Evolutionary conservation across 225 moss, liverwort and hornwort species (phyloP).

Genomic region (Bryoerythrophyllum caledonicum): DNA sequence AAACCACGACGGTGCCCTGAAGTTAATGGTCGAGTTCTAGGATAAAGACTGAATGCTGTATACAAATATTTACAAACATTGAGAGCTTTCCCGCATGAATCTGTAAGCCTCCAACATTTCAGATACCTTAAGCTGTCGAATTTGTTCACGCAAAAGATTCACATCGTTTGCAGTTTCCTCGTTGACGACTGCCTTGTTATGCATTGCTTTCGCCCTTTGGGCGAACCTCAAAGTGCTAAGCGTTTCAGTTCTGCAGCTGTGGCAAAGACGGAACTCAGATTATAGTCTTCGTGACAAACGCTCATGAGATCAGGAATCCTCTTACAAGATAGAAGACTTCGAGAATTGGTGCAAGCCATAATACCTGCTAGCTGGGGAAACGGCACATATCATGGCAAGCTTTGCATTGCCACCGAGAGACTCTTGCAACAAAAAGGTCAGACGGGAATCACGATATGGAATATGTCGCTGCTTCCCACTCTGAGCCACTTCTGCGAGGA

Average conservation of each 20-base stretch:
- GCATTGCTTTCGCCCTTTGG: slow-evolving; percentile 85
- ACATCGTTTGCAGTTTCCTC: slow-evolving; percentile 81
- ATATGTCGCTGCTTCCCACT: slow-evolving; percentile 79
- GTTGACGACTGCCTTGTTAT: slow-evolving; percentile 88
- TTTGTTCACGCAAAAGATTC: slow-evolving; percentile 81
- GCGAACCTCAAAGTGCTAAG: slow-evolving; percentile 85
- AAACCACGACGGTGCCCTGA: background rate
- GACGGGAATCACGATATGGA: slow-evolving; percentile 83
- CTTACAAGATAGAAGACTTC: background rate
- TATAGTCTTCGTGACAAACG: background rate
- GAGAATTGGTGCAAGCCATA: too few species aligned
- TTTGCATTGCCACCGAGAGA: slow-evolving; percentile 92
- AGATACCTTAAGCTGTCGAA: slow-evolving; percentile 76
- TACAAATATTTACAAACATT: too few species aligned
- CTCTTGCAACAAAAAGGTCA: slow-evolving; percentile 85
- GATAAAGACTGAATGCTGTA: background rate
- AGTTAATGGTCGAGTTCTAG: background rate
- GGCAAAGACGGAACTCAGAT: background rate
- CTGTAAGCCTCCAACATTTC: background rate
- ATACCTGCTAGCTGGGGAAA: slow-evolving; percentile 93
- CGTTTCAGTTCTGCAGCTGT: slow-evolving; percentile 81
- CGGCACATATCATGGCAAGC: slow-evolving; percentile 89
- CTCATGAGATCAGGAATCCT: too few species aligned
- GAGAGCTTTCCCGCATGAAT: background rate
- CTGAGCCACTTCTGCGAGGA: slow-evolving; percentile 85